phyloP scores from a whole-genome alignment of 1,284 basidiomycete species.

The Phellopilus nigrolimitatus region DNA sequence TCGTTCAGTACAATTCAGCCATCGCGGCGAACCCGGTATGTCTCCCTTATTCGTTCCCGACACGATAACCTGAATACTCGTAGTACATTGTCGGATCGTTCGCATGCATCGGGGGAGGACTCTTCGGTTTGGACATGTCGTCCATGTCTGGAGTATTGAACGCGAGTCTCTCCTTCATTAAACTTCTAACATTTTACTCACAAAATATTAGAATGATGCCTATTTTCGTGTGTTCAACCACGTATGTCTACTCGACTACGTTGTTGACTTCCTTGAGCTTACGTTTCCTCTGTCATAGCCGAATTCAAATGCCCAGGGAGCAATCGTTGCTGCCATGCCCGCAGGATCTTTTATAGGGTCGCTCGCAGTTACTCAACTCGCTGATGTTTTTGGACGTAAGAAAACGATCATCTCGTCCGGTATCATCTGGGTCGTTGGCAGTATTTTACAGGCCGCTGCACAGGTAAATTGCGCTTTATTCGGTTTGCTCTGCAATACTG shows the following conservation, averaged over 20 bases:
- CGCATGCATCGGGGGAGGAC: conserved; percentile 74
- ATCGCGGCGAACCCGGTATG: conserved; percentile 35
- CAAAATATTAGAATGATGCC: conserved; percentile 43
- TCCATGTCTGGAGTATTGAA: conserved; percentile 77
- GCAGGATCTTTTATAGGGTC: conserved; percentile 61
- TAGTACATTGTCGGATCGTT: conserved; percentile 67
- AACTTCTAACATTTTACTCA: no score
- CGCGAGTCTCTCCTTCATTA: conserved; percentile 30
- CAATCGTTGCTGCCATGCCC: conserved; percentile 75
- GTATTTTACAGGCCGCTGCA: conserved; percentile 60
- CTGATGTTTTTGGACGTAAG: conserved; percentile 63
- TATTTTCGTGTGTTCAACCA: conserved; percentile 48
- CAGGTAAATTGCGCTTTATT: conserved; percentile 32
- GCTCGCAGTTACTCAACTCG: conserved; percentile 54
- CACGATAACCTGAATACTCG: no score
- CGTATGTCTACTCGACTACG: conserved; percentile 30
- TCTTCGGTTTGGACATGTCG: conserved; percentile 76
- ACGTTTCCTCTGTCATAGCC: conserved; percentile 40
- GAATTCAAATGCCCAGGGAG: conserved; percentile 55
- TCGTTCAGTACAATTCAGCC: conserved; percentile 35
- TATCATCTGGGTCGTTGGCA: conserved; percentile 68
- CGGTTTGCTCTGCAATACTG: neutral
- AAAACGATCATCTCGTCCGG: conserved; percentile 59
- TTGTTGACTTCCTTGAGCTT: neutral
- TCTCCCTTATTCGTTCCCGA: neutral